Conservation (phyloP, 2,329 filamentous ascomycete species). For the Balansia obtecta region DNA sequence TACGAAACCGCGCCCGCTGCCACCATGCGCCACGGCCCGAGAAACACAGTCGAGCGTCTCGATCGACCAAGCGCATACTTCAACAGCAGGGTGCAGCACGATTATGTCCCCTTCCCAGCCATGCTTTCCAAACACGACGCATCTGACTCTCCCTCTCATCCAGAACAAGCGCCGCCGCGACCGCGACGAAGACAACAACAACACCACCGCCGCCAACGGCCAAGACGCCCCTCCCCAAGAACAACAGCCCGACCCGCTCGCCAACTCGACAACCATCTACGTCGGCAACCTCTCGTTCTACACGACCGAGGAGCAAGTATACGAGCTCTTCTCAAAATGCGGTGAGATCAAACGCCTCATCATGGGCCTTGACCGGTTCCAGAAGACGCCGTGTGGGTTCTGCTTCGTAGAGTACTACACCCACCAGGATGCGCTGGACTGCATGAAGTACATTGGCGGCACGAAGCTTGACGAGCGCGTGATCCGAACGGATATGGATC, state of each 20-base stretch:
- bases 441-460: constrained; percentile 96
- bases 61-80: constrained; percentile 95
- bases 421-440: constrained; percentile 92
- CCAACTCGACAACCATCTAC: constrained; percentile 85
- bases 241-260: constrained; percentile 53
- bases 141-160: constrained; percentile 1
- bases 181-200: constrained; percentile 38
- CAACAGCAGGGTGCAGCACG: constrained; percentile 54
- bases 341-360: constrained; percentile 96
- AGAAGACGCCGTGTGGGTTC: constrained; percentile 96
- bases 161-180: constrained; percentile 64
- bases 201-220: constrained; percentile 23
- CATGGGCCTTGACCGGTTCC: constrained; percentile 94
- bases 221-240: constrained; percentile 32
- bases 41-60: constrained; percentile 77
- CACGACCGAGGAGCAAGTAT: constrained; percentile 97
- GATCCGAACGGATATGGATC: constrained; percentile 89
- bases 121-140: neutral
- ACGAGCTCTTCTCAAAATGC: constrained; percentile 91
- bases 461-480: constrained; percentile 97
- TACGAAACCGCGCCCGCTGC: too few species aligned
- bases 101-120: neutral
- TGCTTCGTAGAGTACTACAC: constrained; percentile 99
- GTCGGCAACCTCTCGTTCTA: constrained; percentile 98
- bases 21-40: constrained; percentile 32